Percentiles rank a stretch among this genome's conserved stretches.
Conservation (phyloP, 1,284 basidiomycete genomes). For the Ustilago loliicola region DNA sequence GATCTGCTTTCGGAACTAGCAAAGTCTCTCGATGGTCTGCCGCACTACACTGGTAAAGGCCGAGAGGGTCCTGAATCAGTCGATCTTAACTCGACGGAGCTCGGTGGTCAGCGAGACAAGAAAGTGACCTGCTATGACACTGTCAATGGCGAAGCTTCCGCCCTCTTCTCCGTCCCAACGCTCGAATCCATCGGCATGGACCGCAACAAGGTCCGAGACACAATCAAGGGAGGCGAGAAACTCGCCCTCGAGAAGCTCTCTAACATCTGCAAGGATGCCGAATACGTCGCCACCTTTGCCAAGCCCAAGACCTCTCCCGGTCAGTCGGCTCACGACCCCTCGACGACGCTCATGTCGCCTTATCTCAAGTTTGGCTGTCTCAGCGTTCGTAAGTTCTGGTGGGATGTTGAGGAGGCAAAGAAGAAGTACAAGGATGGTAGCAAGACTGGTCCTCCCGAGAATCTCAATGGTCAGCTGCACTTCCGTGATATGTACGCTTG, state of each 20-base stretch:
- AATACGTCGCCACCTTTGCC: conserved; percentile 73
- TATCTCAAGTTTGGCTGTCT: conserved; percentile 75
- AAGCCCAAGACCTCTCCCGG: conserved; percentile 73
- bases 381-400: conserved; percentile 68
- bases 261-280: conserved; percentile 71
- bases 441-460: conserved; percentile 51
- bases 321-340: conserved; percentile 42
- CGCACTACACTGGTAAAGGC: conserved; percentile 54
- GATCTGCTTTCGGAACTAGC: conserved; percentile 45
- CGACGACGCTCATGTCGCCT: conserved; percentile 71
- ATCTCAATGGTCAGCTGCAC: conserved; percentile 69
- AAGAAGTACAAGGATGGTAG: conserved; percentile 59
- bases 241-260: conserved; percentile 72
- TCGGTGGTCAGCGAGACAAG: conserved; percentile 57
- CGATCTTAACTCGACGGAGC: conserved; percentile 56
- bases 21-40: conserved; percentile 49
- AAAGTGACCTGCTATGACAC: conserved; percentile 69
- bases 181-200: conserved; percentile 73
- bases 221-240: conserved; percentile 73
- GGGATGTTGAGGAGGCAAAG: conserved; percentile 53
- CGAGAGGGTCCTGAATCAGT: conserved; percentile 36
- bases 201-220: conserved; percentile 68
- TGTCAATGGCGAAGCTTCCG: conserved; percentile 71
- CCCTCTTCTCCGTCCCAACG: conserved; percentile 73
- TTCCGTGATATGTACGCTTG: conserved; percentile 73